Evolutionary conservation across 2,329 filamentous ascomycete genomes (phyloP), one percentile per base, ranked within the genome.

Genomic region (Ophiostoma tasmaniense): DNA sequence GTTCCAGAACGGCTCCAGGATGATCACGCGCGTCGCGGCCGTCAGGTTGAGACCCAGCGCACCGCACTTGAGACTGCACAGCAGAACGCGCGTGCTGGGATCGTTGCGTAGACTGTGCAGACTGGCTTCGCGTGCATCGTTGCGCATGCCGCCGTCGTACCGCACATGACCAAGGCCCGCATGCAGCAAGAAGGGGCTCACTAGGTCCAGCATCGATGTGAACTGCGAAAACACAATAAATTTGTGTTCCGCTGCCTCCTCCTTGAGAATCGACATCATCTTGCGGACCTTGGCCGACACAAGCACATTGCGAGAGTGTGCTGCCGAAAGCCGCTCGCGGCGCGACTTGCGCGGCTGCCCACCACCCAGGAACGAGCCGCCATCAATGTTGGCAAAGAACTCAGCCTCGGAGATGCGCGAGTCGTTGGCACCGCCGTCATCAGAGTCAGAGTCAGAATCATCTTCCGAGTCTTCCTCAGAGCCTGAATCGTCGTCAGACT

Each of bases 171-270:
- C 85, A 78, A 97, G 89, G 17, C 88, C 87, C 17, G 90, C 88
- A 66, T 87, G 84, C 64, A 85, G 84, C 70, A 99, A 83, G 79
- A 98, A 97, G 1, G 95, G 95, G 77, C 98, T 93, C 72, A 99
- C 89, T 35, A 98, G 88, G 80, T 98, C 91, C 64, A 99, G 87
- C 95, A 99, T 99, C 0, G 92, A 95, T 0, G 95, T 99, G 80
- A 99, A 99, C 75, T 98, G 92, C 1, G 93, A 97, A 80, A 99
- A 99, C 72, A 99, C 93, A 75, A 99, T 99, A 76, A 97, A 96
- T 77, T 99, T 99, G 84, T 97, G 92, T 70, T 92, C 84, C 1
- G 84, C 81, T 0, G 89, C 88, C 78, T 99, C 95, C 62, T 87
- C 87, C 72, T 88, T 85, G 10, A 99, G 85, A 67, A 99, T 91